Evolutionary conservation across 2,329 filamentous ascomycete species (phyloP), one percentile per base, ranked within the genome.

Genomic region (Verticillium longisporum): DNA sequence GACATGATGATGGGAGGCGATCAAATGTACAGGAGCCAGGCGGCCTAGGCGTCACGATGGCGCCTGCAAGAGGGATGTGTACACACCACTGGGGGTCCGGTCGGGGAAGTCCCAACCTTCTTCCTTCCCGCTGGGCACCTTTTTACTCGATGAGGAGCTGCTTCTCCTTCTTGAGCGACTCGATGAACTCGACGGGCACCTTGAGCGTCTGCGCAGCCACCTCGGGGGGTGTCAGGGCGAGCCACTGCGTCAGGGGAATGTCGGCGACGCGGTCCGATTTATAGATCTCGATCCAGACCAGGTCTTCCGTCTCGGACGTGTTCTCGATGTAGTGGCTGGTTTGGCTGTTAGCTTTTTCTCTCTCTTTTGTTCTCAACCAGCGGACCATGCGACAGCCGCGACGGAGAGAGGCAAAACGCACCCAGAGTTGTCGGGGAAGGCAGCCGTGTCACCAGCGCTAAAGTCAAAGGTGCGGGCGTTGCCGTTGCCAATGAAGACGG

Each of bases 301-400:
- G 76, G 57, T 87, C 84, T 63, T 89, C 84, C 0, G 80, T 83
- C 1, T 84, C 76, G 0, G 84, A 87, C 0, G 81, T 86, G 69
- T 90, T 90, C 66, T 89, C 86, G 61, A 90, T 86, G 66, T 89
- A 90, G 67, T 90, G 88, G 0, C 86, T 50, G 18, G n/a, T n/a
- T n/a, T n/a, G n/a, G n/a, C n/a, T n/a, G n/a, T n/a, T n/a, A n/a
- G n/a, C n/a, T n/a, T n/a, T n/a, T n/a, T n/a, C n/a, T n/a, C n/a
- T n/a, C n/a, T n/a, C n/a, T n/a, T n/a, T n/a, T n/a, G n/a, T n/a
- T n/a, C n/a, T n/a, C n/a, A n/a, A n/a, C n/a, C n/a, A n/a, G n/a
- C n/a, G n/a, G n/a, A n/a, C n/a, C n/a, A n/a, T n/a, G n/a, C n/a
- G n/a, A n/a, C n/a, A n/a, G n/a, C n/a, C n/a, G n/a, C n/a, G n/a